Evolutionary conservation across 2,329 filamentous ascomycete genomes (phyloP).

Genomic region (Gaeumannomyces sp.): DNA sequence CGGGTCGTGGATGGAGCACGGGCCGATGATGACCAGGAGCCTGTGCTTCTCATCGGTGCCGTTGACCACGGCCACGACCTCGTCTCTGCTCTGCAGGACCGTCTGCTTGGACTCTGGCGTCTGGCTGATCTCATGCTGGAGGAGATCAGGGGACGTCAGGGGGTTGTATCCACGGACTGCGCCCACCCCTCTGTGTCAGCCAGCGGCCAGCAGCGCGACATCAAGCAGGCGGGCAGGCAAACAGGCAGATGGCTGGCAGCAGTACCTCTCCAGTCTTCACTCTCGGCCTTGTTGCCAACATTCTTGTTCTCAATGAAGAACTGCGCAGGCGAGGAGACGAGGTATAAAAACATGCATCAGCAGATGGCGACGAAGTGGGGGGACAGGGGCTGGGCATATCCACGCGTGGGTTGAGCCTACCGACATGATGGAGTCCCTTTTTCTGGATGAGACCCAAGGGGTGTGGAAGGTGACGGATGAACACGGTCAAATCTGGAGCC

Average conservation of each 20-base stretch:
- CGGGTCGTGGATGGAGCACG: constrained; percentile 96
- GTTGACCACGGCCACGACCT: constrained; percentile 60
- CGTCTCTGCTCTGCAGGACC: constrained; percentile 54
- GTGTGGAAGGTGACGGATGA: not conserved
- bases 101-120: constrained; percentile 51
- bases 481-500: not conserved
- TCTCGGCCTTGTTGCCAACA: constrained; percentile 65
- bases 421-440: not conserved
- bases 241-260: not conserved
- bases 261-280: constrained; percentile 76
- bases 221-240: not conserved
- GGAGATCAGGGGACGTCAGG: constrained; percentile 84
- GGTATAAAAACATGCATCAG: not conserved
- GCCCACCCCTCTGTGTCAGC: constrained; percentile 36
- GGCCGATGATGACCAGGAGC: constrained; percentile 88
- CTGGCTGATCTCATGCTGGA: constrained; percentile 83
- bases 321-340: constrained; percentile 20
- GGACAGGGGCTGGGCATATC: not conserved
- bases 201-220: not conserved
- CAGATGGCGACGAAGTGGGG: not conserved
- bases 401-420: not conserved
- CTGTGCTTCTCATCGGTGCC: constrained; percentile 59
- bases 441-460: not conserved
- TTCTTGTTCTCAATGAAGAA: constrained; percentile 76
- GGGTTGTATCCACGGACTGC: constrained; percentile 85